Percentiles rank a stretch among this genome's conserved stretches.
phyloP scores from a whole-genome alignment of 345 rosid species.

The Melastoma malabathricum region DNA sequence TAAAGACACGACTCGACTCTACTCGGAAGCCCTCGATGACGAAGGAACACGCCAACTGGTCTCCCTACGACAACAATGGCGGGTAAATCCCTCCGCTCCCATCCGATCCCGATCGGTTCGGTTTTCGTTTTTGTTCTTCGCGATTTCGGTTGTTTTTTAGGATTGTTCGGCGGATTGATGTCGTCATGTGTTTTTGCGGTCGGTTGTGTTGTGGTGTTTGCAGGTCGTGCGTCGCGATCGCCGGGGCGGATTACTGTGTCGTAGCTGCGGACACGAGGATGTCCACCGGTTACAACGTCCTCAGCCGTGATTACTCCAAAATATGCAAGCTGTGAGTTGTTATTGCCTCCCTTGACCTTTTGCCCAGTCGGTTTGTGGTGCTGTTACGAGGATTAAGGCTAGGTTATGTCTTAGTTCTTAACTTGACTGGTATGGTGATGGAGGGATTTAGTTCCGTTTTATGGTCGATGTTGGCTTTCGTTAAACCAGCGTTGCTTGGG shows the following conservation, averaged over 20 bases:
- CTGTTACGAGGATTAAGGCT: not conserved
- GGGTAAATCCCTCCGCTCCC: conserved; percentile 34
- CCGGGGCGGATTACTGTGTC: conserved; percentile 91
- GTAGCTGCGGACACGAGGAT: conserved; percentile 94
- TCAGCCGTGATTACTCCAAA: conserved; percentile 86
- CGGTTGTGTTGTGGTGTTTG: not conserved
- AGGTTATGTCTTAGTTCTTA: not conserved
- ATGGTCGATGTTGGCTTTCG: no score
- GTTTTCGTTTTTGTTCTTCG: not conserved
- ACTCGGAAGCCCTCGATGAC: conserved; percentile 28
- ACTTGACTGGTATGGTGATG: no score
- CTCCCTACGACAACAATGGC: conserved; percentile 98
- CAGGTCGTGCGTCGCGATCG: conserved; percentile 89
- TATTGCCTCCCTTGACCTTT: not conserved
- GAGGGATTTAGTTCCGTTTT: no score
- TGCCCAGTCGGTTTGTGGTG: not conserved
- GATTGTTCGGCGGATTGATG: not conserved
- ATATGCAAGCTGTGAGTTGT: conserved; percentile 50
- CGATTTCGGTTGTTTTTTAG: not conserved
- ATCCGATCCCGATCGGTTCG: not conserved
- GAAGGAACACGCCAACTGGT: conserved; percentile 72
- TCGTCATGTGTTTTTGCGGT: not conserved
- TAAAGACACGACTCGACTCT: no score
- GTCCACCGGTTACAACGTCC: conserved; percentile 88
- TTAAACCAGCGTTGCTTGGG: no score